Evolutionary conservation across 306 rosid species (phyloP).

Genomic region (Psophocarpus tetragonolobus): DNA sequence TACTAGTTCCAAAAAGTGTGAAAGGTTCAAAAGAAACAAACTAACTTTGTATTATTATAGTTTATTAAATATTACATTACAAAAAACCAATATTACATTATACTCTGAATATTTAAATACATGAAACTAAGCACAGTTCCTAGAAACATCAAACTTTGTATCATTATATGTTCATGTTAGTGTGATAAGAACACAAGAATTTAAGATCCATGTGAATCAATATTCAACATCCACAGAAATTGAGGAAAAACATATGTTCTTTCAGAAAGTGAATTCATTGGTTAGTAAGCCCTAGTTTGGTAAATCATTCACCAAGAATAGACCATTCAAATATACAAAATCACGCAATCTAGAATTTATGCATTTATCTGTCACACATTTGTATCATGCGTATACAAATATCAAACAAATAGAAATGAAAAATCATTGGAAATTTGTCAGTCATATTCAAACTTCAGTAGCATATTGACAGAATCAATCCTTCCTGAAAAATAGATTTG

Average conservation of each 20-base stretch:
- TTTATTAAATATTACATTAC: neutral
- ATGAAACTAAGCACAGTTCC: neutral
- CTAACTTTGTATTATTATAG: no score
- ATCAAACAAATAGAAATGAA: neutral
- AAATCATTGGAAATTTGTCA: slow-evolving; percentile 5
- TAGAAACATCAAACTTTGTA: slow-evolving; percentile 2
- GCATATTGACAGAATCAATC: slow-evolving; percentile 21
- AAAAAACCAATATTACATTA: slow-evolving; percentile 1
- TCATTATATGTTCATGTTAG: neutral
- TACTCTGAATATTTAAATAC: slow-evolving; percentile 16
- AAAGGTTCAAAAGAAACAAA: no score
- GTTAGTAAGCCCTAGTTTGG: slow-evolving; percentile 6
- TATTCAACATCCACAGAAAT: slow-evolving; percentile 1
- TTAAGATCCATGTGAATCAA: slow-evolving; percentile 12
- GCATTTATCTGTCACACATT: slow-evolving; percentile 18
- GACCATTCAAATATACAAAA: slow-evolving; percentile 11
- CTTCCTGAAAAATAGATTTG: slow-evolving; percentile 2
- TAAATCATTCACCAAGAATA: slow-evolving; percentile 1
- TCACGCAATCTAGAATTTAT: slow-evolving; percentile 5
- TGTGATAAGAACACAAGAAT: neutral
- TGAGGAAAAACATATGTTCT: neutral
- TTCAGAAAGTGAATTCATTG: neutral
- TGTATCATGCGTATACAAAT: slow-evolving; percentile 4
- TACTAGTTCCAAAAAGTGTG: no score
- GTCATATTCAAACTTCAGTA: slow-evolving; percentile 4